Base-by-base conservation (phyloP, 176 grass and related monocot genomes). In the Typha latifolia region DNA sequence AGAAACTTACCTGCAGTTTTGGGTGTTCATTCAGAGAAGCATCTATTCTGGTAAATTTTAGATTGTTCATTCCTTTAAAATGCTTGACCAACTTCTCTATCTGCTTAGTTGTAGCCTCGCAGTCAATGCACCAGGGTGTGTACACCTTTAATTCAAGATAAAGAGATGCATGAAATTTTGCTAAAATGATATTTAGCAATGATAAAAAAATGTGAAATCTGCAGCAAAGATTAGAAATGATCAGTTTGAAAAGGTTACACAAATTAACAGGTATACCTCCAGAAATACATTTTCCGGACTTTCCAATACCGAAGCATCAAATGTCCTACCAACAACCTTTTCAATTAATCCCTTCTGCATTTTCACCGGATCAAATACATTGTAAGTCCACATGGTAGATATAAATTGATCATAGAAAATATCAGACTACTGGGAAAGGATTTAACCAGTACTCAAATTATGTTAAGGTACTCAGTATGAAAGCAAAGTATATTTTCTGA, bases 21-120 rank as follows among this genome's bases (percentile, higher is more conserved):
- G 88, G 88, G 75, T 91, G 88, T 47, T 91, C 88, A 79, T 91
- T 91, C 26, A 81, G 71, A 66, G 84, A 91, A 84, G 78, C 88
- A 84, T 86, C 88, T 34, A 86, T 84, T 19, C 88, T 79, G 57
- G 80, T 71, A 71, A 91, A 81, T 76, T 84, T 91, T 59, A 91
- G 71, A 74, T 59, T 84, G 49, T 73, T 80, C 63, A 78, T 14
- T 29, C 78, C 88, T 69, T 63, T 79, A 18, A 91, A 84, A 81
- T 84, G 80, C 50, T 86, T 81, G 15, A 84, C 88, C 59, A 86
- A 66, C 61, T 86, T 91, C 53, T 87, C 74, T 0, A 87, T 49
- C 14, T 91, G 85, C 73, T 91, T 91, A 68, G 78, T 81, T 22
- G 80, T 87, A 12, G 71, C 51, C 51, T 87, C 84, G 72, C 84